Percentiles rank a stretch among this genome's conserved stretches.
Evolutionary conservation across 2,329 filamentous ascomycete genomes (phyloP).

Genomic region (Aureobasidium subglaciale): DNA sequence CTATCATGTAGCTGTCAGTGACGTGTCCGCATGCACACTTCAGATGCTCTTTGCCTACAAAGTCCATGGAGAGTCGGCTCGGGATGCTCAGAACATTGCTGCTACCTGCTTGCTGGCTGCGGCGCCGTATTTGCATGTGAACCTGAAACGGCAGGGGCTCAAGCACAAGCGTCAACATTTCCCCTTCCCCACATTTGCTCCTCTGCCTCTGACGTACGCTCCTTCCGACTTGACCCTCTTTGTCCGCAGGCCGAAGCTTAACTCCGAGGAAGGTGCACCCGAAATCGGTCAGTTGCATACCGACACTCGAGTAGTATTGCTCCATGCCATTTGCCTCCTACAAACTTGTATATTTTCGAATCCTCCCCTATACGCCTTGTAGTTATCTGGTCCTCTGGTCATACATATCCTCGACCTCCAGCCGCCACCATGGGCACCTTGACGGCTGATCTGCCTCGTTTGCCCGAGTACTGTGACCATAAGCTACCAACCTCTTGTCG

Average conservation of each 20-base stretch:
- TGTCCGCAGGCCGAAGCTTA: too few species aligned
- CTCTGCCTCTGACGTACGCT: too few species aligned
- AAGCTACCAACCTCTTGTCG: conserved; percentile 27
- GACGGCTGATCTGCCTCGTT: conserved; percentile 20
- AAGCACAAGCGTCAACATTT: background rate
- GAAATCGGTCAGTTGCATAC: background rate
- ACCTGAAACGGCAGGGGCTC: conserved; percentile 5
- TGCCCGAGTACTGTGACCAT: conserved; percentile 25
- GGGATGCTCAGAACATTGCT: background rate
- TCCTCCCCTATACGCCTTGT: too few species aligned
- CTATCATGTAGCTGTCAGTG: conserved; percentile 29
- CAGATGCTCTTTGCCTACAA: conserved; percentile 10
- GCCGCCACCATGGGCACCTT: conserved; percentile 24
- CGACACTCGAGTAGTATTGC: background rate
- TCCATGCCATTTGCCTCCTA: background rate
- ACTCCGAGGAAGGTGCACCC: background rate
- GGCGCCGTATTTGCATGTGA: background rate
- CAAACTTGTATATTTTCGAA: too few species aligned
- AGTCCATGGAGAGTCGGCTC: conserved; percentile 16
- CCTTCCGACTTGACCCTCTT: too few species aligned
- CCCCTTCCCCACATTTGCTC: background rate
- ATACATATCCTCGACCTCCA: too few species aligned
- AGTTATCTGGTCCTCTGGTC: too few species aligned
- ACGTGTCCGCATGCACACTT: background rate
- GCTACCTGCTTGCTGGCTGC: background rate